These are phyloP conservation scores for Lasiosphaeria ovina DNA, from an alignment of 495 filamentous ascomycete species.

Conservation along the genomic window DNA sequence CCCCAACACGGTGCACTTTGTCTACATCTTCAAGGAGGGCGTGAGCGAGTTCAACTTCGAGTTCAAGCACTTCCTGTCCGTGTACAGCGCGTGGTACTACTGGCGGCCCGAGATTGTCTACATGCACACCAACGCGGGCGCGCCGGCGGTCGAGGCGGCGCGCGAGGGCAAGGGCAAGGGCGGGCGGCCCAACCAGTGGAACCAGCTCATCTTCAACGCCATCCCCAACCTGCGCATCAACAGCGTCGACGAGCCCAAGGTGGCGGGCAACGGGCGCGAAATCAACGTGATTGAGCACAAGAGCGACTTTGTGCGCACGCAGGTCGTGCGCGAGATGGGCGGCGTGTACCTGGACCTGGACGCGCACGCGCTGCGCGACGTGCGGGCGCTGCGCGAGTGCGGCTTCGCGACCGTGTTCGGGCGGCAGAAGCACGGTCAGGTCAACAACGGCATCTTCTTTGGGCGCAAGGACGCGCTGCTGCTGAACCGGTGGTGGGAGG, in stretches of 20 bases:
- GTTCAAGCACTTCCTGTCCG: slow-evolving; percentile 24
- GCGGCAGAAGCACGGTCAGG: slow-evolving; percentile 8
- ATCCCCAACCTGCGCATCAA: slow-evolving; percentile 13
- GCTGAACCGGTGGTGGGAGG: slow-evolving; percentile 8
- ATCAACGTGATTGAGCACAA: slow-evolving; percentile 22
- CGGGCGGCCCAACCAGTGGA: slow-evolving; percentile 25
- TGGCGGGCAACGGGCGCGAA: slow-evolving; percentile 16
- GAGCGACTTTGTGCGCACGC: slow-evolving; percentile 21
- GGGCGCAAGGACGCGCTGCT: not conserved
- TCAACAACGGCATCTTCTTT: slow-evolving; percentile 27
- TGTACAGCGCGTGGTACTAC: slow-evolving; percentile 16
- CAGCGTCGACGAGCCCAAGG: slow-evolving; percentile 7
- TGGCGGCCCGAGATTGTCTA: slow-evolving; percentile 16
- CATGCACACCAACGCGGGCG: slow-evolving; percentile 49
- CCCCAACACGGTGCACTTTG: slow-evolving; percentile 23
- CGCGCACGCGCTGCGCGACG: slow-evolving; percentile 19
- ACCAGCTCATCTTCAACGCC: slow-evolving; percentile 13
- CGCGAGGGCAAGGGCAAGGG: slow-evolving; percentile 42
- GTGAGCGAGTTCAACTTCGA: slow-evolving; percentile 17
- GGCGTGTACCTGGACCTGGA: slow-evolving; percentile 27
- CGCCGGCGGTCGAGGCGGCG: slow-evolving; percentile 31
- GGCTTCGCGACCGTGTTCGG: slow-evolving; percentile 20
- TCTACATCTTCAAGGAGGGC: slow-evolving; percentile 18
- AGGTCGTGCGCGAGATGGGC: slow-evolving; percentile 14
- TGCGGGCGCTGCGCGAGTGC: slow-evolving; percentile 9